Evolutionary conservation across 768 basidiomycete species (phyloP).

Genomic region (Termitomyces sp.): DNA sequence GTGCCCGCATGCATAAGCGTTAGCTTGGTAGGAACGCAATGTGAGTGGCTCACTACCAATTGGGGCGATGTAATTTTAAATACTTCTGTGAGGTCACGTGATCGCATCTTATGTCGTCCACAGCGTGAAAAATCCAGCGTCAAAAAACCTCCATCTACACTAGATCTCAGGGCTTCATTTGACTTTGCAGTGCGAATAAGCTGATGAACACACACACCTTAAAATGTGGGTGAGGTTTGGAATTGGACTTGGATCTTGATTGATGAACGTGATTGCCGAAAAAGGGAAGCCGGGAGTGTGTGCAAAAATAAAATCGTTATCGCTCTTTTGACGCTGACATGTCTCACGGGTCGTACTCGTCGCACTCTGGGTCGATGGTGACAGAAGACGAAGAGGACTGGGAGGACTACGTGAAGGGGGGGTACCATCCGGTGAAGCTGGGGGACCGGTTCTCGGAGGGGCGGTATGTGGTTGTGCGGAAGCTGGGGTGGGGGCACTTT

Average conservation of each 20-base stretch:
- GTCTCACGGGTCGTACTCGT: slow-evolving; percentile 71
- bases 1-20: too few species aligned
- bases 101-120: too few species aligned
- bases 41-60: too few species aligned
- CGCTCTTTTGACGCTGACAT: slow-evolving; percentile 22
- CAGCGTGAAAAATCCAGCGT: too few species aligned
- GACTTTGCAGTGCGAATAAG: too few species aligned
- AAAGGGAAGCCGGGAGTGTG: background rate
- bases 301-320: background rate
- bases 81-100: too few species aligned
- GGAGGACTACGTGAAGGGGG: slow-evolving; percentile 80
- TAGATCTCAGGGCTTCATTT: too few species aligned
- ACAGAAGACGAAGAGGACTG: slow-evolving; percentile 92
- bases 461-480: slow-evolving; percentile 86
- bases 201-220: too few species aligned
- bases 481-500: slow-evolving; percentile 95
- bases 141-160: too few species aligned
- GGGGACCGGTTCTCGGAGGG: slow-evolving; percentile 87
- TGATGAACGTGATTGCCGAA: background rate
- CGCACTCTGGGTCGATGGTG: slow-evolving; percentile 65
- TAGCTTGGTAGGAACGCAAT: too few species aligned
- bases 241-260: background rate
- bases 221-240: too few species aligned
- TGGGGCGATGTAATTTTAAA: too few species aligned
- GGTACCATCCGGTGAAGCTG: slow-evolving; percentile 92